Percentiles rank a stretch among this genome's conserved stretches.
phyloP scores from a whole-genome alignment of 495 filamentous ascomycete species.

The Penicillium turbatum region DNA sequence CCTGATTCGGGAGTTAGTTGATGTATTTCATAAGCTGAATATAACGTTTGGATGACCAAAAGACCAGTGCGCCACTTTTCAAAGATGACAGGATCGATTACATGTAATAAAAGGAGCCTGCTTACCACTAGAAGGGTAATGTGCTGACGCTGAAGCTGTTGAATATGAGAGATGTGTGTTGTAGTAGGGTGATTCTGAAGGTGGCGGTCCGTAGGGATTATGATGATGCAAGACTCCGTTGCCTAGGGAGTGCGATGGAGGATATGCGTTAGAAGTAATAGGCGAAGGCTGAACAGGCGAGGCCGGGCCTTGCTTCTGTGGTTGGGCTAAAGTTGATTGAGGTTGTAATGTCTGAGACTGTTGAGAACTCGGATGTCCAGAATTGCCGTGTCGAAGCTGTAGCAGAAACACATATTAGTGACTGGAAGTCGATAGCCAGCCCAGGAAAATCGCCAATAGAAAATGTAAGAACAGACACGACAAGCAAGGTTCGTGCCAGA shows the following conservation, averaged over 20 bases:
- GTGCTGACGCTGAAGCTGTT: slow-evolving; percentile 60
- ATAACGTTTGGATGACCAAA: neutral
- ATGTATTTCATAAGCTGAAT: slow-evolving; percentile 1
- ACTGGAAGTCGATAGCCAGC: slow-evolving; percentile 9
- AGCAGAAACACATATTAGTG: slow-evolving; percentile 22
- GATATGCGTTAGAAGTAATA: slow-evolving; percentile 56
- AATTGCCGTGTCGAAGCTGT: slow-evolving; percentile 36
- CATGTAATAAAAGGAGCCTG: slow-evolving; percentile 11
- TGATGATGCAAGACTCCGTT: slow-evolving; percentile 43
- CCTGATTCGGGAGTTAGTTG: slow-evolving; percentile 45
- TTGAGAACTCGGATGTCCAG: slow-evolving; percentile 29
- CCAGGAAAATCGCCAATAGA: slow-evolving; percentile 7
- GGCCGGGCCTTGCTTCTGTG: slow-evolving; percentile 55
- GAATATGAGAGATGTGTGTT: slow-evolving; percentile 67
- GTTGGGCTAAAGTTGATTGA: slow-evolving; percentile 58
- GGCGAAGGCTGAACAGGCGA: slow-evolving; percentile 43
- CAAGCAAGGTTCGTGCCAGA: slow-evolving; percentile 6
- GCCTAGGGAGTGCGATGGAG: slow-evolving; percentile 46
- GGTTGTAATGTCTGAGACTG: slow-evolving; percentile 49
- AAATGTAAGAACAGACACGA: slow-evolving; percentile 3
- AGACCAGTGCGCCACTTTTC: neutral
- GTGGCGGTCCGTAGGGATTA: slow-evolving; percentile 53
- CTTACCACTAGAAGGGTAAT: slow-evolving; percentile 79
- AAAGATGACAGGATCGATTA: neutral
- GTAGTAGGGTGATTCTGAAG: slow-evolving; percentile 70